phyloP scores from a whole-genome alignment of 1,284 basidiomycete genomes.

The Lentinula novae-zelandiae region DNA sequence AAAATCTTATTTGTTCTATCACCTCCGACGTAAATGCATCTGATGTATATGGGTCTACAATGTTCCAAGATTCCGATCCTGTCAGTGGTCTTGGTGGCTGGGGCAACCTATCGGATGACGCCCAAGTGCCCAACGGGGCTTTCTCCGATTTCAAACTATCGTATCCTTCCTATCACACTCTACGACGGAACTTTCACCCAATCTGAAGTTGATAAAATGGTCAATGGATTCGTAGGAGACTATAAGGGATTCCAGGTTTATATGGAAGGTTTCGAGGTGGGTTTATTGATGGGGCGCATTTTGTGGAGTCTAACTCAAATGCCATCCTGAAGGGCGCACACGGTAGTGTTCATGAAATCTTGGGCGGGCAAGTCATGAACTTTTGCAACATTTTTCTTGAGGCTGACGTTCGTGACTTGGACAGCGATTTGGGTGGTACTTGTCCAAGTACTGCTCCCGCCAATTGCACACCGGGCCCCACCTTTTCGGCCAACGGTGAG shows the following conservation, averaged over 20 bases:
- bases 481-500: slow-evolving; percentile 20
- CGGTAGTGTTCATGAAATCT: slow-evolving; percentile 18
- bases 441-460: slow-evolving; percentile 17
- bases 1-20: no score
- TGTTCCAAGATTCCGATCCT: slow-evolving; percentile 27
- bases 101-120: slow-evolving; percentile 30
- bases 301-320: not conserved
- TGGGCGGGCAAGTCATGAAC: slow-evolving; percentile 15
- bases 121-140: slow-evolving; percentile 28
- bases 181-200: slow-evolving; percentile 32
- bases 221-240: slow-evolving; percentile 28
- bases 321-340: slow-evolving; percentile 16
- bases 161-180: slow-evolving; percentile 30
- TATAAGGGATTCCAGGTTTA: slow-evolving; percentile 31
- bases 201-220: slow-evolving; percentile 22
- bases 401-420: not conserved
- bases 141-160: slow-evolving; percentile 27
- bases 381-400: not conserved
- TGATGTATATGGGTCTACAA: slow-evolving; percentile 26
- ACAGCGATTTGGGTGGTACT: slow-evolving; percentile 16
- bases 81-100: slow-evolving; percentile 33
- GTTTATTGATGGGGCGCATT: not conserved
- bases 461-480: slow-evolving; percentile 16
- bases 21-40: slow-evolving; percentile 23
- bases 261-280: slow-evolving; percentile 22